Evolutionary conservation across 2,329 filamentous ascomycete genomes (phyloP), one percentile per base, ranked within the genome.

Genomic region (Trichothecium roseum): DNA sequence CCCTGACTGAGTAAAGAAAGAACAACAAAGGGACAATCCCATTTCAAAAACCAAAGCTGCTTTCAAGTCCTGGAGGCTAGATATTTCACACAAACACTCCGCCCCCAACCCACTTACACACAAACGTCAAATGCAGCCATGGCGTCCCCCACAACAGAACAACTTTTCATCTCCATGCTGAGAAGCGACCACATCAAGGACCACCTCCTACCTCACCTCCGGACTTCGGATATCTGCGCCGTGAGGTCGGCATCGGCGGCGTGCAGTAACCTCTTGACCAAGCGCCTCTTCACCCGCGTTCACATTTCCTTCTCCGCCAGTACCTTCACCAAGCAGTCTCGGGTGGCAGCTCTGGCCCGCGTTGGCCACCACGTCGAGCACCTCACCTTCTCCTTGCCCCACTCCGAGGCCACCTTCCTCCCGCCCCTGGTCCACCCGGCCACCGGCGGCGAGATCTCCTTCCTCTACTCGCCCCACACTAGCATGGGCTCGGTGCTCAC

Each of bases 341-440:
- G 82, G 34, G 68, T 91, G 45, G 75, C 81, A 40, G 84, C 85
- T 17, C 68, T 94, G 38, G 73, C 78, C 40, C 72, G 83, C 41
- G 78, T 94, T 48, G 87, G 86, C 38, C 78, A 78, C 45, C 76
- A 89, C 56, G 73, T 93, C 48, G 78, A 84, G 57, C 80, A 80
- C 40, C 67, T 94, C 36, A 83, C 74, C 38, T 93, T 94, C 61
- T 70, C 69, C 52, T 72, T 93, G 45, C 73, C 84, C 18, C 85
- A 93, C 59, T 77, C 75, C 5, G 63, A 74, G n/a, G 74, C 83
- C 36, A 91, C 84, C 29, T 88, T 88, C 52, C 68, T 94, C 8
- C 83, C 86, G 13, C 86, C 86, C n/a, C 70, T 94, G 31, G 69
- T 94, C 28, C 81, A 93, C 52, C 82, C 84, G 4, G 56, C 69